A percentile compares a stretch with the other conserved stretches of the same genome.
Conservation (phyloP, 805 yeast genomes). For the Tetrapisispora nanseiensis region DNA sequence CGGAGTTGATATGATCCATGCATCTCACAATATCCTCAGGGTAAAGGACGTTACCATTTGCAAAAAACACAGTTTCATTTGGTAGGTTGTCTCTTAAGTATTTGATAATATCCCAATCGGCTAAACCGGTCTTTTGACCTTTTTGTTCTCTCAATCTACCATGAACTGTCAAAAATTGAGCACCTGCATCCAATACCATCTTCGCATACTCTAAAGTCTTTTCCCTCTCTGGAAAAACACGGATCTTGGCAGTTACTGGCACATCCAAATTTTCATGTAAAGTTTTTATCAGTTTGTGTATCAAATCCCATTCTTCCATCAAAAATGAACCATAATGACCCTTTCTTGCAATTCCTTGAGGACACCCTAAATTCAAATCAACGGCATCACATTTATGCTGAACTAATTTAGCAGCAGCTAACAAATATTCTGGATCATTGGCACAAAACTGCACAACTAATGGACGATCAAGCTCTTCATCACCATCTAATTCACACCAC, state of each 20-base stretch:
- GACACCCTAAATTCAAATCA: constrained; percentile 93
- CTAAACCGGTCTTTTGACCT: constrained; percentile 91
- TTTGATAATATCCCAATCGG: constrained; percentile 78
- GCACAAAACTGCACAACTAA: constrained; percentile 93
- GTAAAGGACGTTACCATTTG: constrained; percentile 91
- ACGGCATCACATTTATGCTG: constrained; percentile 88
- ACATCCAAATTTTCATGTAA: constrained; percentile 65
- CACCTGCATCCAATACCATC: constrained; percentile 86
- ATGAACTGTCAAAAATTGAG: constrained; percentile 89
- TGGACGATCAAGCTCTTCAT: constrained; percentile 61
- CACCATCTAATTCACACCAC: constrained; percentile 72
- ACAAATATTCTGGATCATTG: constrained; percentile 77
- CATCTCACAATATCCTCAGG: constrained; percentile 76
- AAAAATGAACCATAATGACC: constrained; percentile 93
- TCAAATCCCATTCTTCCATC: constrained; percentile 94
- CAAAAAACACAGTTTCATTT: constrained; percentile 73
- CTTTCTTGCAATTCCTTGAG: constrained; percentile 92
- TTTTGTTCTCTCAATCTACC: constrained; percentile 96
- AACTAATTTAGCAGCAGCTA: constrained; percentile 73
- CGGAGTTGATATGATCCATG: constrained; percentile 52
- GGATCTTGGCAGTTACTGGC: constrained; percentile 92
- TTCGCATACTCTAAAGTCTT: constrained; percentile 80
- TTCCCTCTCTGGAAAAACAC: constrained; percentile 77
- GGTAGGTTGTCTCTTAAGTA: constrained; percentile 73
- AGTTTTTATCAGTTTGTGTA: constrained; percentile 57